Evolutionary conservation across 1,284 basidiomycete species (phyloP).

Genomic region (Ceraceosorus bombacis): DNA sequence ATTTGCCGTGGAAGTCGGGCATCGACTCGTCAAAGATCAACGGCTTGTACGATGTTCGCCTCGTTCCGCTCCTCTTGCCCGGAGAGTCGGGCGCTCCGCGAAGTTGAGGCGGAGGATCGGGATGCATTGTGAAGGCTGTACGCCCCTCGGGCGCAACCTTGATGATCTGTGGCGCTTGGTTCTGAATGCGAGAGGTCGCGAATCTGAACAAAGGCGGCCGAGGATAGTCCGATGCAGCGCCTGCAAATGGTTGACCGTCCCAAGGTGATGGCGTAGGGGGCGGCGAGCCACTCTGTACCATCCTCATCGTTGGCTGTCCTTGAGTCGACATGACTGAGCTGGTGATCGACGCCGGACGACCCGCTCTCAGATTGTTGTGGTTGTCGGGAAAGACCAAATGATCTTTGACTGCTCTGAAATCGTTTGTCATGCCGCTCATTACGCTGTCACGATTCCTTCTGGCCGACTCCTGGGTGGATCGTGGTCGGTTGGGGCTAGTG

Average conservation of each 20-base stretch:
- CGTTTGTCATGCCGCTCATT: conserved; percentile 9
- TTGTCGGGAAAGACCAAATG: conserved; percentile 7
- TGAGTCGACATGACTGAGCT: conserved; percentile 1
- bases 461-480: neutral
- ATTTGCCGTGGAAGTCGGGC: conserved; percentile 25
- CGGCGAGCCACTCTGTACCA: neutral
- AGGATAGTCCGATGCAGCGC: neutral
- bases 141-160: conserved; percentile 1
- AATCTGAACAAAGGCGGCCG: neutral
- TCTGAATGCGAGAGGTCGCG: neutral
- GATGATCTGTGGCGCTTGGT: neutral
- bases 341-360: conserved; percentile 10
- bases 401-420: conserved; percentile 5
- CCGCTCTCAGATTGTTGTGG: conserved; percentile 7
- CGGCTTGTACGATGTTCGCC: conserved; percentile 24
- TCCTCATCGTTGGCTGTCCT: conserved; percentile 4
- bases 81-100: conserved; percentile 36
- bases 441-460: conserved; percentile 7
- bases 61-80: conserved; percentile 28
- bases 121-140: conserved; percentile 22
- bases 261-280: conserved; percentile 7
- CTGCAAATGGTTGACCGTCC: neutral
- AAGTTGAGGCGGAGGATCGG: conserved; percentile 27
- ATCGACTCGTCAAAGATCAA: conserved; percentile 34
- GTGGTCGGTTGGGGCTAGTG: neutral